Evolutionary conservation across 2,329 filamentous ascomycete species (phyloP).

Genomic region (Beauveria scarabaeidicola): DNA sequence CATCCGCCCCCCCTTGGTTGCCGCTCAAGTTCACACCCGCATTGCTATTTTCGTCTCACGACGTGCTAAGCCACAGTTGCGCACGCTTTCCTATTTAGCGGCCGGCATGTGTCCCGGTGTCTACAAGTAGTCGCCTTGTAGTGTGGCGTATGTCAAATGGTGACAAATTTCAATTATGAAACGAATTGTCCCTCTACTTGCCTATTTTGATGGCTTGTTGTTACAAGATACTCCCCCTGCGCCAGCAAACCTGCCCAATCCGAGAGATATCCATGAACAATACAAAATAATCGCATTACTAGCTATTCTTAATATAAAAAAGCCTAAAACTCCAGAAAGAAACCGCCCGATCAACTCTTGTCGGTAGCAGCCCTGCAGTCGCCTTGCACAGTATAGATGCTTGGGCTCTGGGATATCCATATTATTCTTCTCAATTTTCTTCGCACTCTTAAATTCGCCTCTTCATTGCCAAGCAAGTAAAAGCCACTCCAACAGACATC

Average conservation of each 20-base stretch:
- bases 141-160: background rate
- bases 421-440: background rate
- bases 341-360: background rate
- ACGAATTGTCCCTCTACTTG: background rate
- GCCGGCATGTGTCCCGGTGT: background rate
- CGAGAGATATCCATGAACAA: background rate
- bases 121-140: background rate
- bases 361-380: background rate
- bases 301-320: slow-evolving; percentile 8
- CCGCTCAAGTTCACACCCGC: background rate
- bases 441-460: background rate
- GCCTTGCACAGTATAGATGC: background rate
- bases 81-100: background rate
- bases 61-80: background rate
- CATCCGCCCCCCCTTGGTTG: background rate
- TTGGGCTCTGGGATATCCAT: background rate
- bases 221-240: too few relatives aligned
- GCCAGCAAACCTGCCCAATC: background rate
- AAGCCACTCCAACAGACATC: background rate
- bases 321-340: slow-evolving; percentile 5
- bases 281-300: slow-evolving; percentile 1
- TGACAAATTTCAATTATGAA: background rate
- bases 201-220: background rate
- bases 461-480: background rate
- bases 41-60: slow-evolving; percentile 3